Evolutionary conservation across 2,329 filamentous ascomycete species (phyloP), one percentile per base, ranked within the genome.

Genomic region (Colletotrichum cuscutae): DNA sequence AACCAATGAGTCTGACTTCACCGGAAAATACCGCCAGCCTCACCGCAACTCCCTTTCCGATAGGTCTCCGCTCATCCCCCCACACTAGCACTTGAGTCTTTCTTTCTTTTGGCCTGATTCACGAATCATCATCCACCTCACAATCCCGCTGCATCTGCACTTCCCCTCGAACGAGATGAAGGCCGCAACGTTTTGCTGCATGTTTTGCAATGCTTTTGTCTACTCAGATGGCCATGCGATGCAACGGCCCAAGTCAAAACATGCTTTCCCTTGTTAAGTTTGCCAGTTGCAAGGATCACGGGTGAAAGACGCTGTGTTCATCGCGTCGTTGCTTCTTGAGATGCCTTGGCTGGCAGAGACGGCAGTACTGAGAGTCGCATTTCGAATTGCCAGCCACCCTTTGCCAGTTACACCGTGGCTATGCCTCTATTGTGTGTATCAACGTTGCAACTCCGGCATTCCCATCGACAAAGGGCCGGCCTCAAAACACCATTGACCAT

Each of bases 31-130:
- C 74, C 68, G 71, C 74, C 65, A 76, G 74, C 71, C 74, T 76
- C 75, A 76, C 75, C 75, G 74, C 75, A 76, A 74, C 64, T 75
- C 66, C 30, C 73, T 26, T 61, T 72, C 64, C 74, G 57, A 74
- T 75, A 76, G 73, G 73, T 72, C 70, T 73, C 68, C 62, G 63
- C 64, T 35, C 69, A 68, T 64, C 68, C 62, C 71, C 68, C 68
- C 61, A 71, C 68, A 61, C 64, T 61, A 73, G 57, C 71, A 65
- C 57, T 37, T 49, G 56, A 52, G 59, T 54, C 59, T 69, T 71
- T 65, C 59, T 58, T 72, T 71, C 58, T 62, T 72, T 37, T 65
- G 60, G 49, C 61, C 61, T 19, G 26, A 30, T 49, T 61, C 61
- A 58, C 71, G 66, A 73, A 73, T 73, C 71, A 71, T 57, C 67